Conservation (phyloP, 2,329 filamentous ascomycete genomes). For the Cladosporium halotolerans region DNA sequence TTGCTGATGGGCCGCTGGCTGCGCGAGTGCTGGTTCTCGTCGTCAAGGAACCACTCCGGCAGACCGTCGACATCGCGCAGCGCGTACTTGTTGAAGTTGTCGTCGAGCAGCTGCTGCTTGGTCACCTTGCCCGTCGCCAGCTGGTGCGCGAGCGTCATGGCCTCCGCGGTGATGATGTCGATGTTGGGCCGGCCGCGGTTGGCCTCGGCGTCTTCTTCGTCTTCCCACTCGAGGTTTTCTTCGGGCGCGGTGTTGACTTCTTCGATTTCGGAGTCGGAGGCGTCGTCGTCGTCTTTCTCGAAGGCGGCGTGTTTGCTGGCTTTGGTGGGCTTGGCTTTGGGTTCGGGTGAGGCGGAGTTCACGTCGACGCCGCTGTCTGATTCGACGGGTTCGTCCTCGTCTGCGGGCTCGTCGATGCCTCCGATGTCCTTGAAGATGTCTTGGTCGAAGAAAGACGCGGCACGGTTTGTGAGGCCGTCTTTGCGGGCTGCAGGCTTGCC, state of each 20-base stretch:
- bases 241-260: conserved; percentile 28
- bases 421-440: conserved; percentile 86
- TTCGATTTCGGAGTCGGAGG: conserved; percentile 22
- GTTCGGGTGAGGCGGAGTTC: conserved; percentile 23
- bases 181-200: conserved; percentile 63
- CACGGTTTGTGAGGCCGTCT: conserved; percentile 71
- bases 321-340: conserved; percentile 11
- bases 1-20: conserved; percentile 84
- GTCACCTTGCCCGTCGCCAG: conserved; percentile 81
- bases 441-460: conserved; percentile 85
- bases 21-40: conserved; percentile 78
- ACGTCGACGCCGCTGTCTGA: conserved; percentile 37
- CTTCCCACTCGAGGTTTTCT: conserved; percentile 28
- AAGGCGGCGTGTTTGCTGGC: conserved; percentile 16
- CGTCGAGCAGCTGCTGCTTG: conserved; percentile 73
- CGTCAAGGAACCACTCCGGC: conserved; percentile 96
- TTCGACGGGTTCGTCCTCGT: conserved; percentile 35
- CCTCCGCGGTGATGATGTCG: conserved; percentile 98
- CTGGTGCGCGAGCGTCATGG: conserved; percentile 92
- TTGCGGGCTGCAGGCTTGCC: conserved; percentile 32
- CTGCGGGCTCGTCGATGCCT: conserved; percentile 55
- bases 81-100: conserved; percentile 86
- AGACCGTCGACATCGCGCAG: conserved; percentile 88
- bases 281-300: conserved; percentile 21
- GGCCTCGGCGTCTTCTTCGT: conserved; percentile 32